Evolutionary conservation across 1,139 yeast species (phyloP).

Genomic region (Sugiyamaella xylanicola): DNA sequence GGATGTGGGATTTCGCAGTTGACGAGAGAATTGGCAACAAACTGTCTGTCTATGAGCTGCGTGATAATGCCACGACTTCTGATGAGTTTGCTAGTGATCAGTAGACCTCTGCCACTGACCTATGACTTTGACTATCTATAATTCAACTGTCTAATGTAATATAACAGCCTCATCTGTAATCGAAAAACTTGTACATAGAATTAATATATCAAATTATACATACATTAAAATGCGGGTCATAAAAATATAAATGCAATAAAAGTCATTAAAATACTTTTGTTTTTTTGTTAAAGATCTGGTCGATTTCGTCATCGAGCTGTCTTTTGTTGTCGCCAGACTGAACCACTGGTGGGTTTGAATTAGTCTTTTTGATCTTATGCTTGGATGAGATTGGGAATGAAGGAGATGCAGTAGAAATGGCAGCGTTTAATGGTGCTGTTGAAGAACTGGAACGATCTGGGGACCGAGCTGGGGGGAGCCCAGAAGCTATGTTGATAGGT

Average conservation of each 20-base stretch:
- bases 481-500: background rate
- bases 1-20: conserved; percentile 75
- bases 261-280: conserved; percentile 17
- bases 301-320: conserved; percentile 32
- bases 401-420: background rate
- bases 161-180: background rate
- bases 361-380: background rate
- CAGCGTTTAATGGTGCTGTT: background rate
- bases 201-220: conserved; percentile 1
- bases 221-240: conserved; percentile 8
- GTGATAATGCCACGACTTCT: conserved; percentile 8
- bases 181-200: conserved; percentile 10
- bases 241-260: conserved; percentile 4
- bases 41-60: conserved; percentile 55
- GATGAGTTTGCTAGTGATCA: conserved; percentile 15
- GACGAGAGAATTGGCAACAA: conserved; percentile 67
- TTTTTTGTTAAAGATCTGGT: conserved; percentile 32
- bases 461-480: background rate
- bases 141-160: conserved; percentile 13
- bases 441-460: background rate
- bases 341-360: background rate
- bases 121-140: too few species aligned
- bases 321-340: conserved; percentile 1
- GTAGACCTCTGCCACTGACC: too few species aligned
- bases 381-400: background rate